Evolutionary conservation across 345 rosid species (phyloP).

Genomic region (Aurinia saxatilis): DNA sequence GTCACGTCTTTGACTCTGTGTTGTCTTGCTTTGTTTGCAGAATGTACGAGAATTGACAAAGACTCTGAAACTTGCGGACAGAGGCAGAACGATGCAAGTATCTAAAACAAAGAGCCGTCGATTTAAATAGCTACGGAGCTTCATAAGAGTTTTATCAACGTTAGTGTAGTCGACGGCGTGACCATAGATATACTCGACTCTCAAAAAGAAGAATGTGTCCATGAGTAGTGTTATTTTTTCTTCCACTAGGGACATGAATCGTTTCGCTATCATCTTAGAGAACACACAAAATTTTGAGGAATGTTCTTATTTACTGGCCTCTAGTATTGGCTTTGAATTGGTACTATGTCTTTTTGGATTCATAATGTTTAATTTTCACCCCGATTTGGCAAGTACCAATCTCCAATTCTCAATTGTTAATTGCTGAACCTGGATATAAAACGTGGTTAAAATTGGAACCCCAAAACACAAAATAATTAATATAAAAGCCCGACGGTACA

Average conservation of each 20-base stretch:
- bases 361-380: neutral
- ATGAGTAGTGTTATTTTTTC: constrained; percentile 17
- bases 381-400: neutral
- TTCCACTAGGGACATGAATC: constrained; percentile 23
- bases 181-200: constrained; percentile 16
- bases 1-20: neutral
- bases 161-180: constrained; percentile 13
- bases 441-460: too few species aligned
- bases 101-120: constrained; percentile 19
- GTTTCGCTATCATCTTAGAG: neutral
- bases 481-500: neutral
- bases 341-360: neutral
- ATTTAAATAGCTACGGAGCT: constrained; percentile 6
- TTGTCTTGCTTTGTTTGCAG: constrained; percentile 5
- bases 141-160: neutral
- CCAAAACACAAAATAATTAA: neutral
- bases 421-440: neutral
- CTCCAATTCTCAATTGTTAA: neutral
- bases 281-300: neutral
- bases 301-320: neutral
- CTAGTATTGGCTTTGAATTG: neutral
- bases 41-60: constrained; percentile 28
- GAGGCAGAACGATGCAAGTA: constrained; percentile 1
- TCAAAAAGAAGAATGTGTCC: neutral
- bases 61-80: constrained; percentile 20